Percentiles rank a stretch among this genome's conserved stretches.
Conservation (phyloP, 352 stramenopile genomes). For the Globisporangium spiculum region DNA sequence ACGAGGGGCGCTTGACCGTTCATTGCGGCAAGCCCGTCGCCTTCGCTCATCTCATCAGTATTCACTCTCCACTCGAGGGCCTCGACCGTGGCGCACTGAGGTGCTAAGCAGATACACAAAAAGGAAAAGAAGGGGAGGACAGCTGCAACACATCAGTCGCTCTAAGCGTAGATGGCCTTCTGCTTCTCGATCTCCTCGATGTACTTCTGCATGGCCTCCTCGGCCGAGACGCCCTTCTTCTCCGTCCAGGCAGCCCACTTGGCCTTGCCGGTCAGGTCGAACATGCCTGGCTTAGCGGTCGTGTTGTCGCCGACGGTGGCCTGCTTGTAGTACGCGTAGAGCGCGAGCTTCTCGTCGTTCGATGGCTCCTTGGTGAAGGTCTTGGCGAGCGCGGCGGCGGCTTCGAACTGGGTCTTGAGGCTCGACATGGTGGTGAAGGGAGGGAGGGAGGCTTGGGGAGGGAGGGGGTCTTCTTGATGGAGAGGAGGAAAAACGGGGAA, state of each 20-base stretch:
- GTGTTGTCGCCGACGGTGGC: constrained; percentile 86
- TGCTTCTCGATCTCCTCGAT: constrained; percentile 83
- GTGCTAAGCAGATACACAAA: neutral
- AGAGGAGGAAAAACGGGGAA: constrained; percentile 19
- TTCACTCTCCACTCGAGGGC: neutral
- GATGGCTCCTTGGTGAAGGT: constrained; percentile 76
- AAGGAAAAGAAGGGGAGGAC: neutral
- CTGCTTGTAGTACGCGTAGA: constrained; percentile 92
- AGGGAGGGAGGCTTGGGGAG: neutral
- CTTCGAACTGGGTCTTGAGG: constrained; percentile 83
- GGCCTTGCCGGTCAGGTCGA: constrained; percentile 83
- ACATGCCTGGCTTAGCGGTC: constrained; percentile 80
- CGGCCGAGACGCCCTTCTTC: constrained; percentile 80
- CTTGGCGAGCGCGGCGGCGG: constrained; percentile 70
- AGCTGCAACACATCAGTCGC: neutral
- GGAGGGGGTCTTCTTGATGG: constrained; percentile 4
- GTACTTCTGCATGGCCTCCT: constrained; percentile 88
- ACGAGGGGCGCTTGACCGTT: neutral
- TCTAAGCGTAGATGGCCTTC: constrained; percentile 80
- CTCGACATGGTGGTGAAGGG: constrained; percentile 57
- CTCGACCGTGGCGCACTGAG: constrained; percentile 2
- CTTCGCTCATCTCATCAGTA: neutral
- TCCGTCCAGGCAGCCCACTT: constrained; percentile 89
- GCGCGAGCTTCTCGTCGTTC: constrained; percentile 89
- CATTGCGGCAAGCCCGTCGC: neutral